Evolutionary conservation across 1,284 basidiomycete genomes (phyloP), one percentile per base, ranked within the genome.

Genomic region (Amylostereum areolatum): DNA sequence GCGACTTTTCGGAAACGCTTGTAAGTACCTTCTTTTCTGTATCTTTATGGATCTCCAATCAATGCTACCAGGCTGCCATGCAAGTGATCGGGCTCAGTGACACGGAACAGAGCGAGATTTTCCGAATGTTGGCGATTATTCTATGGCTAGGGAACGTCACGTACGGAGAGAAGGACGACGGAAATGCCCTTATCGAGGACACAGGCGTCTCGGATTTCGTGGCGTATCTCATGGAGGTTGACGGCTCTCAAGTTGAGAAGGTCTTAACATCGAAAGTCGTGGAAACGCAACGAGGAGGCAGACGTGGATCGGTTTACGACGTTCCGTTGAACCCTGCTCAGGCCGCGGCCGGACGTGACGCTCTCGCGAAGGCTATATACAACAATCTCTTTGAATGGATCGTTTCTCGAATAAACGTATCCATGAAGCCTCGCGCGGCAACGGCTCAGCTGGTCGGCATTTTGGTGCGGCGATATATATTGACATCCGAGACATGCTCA

Each of bases 341-440:
- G 65, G 97, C 97, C 2, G 72, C 72, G 4, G 79, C 96, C 1
- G 92, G 92, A 41, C 75, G 95, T 52, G 92, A 99, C 69, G 97
- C 97, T 0, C 74, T 99, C 32, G 76, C 95, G 5, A 97, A 99
- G 67, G 97, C 95, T 8, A 85, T 99, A 52, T 99, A 99, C 71
- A 98, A 97, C 73, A 98, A 98, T 67, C 73, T 99, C 24, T 99
- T 99, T 66, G 96, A 99, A 63, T 99, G 97, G 97, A 99, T 99
- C 59, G 97, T 99, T 33, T 89, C 91, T 25, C 84, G 94, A 51
- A 82, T 99, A 65, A 99, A 99, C 65, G 72, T 91, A 25, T 97
- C 95, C 4, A 97, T 99, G 93, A 95, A 94, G 63, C 81, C 94
- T 12, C 81, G 89, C 36, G 68, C 75, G 43, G 70, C 82, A 7